Evolutionary conservation across 2,329 filamentous ascomycete species (phyloP).

Genomic region (Colletotrichum zoysiae): DNA sequence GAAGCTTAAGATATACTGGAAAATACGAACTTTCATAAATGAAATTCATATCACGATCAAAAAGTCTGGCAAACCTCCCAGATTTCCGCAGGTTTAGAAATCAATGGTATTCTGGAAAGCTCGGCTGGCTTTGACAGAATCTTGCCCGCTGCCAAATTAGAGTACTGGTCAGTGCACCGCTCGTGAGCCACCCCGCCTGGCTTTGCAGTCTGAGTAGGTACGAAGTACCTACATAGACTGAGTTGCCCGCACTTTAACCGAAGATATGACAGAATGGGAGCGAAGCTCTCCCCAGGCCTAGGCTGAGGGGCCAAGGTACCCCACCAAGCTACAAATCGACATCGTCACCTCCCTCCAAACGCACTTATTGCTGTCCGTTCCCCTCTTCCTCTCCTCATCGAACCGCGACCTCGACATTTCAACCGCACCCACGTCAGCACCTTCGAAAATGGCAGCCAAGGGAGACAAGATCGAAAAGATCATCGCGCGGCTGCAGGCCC

Average conservation of each 20-base stretch:
- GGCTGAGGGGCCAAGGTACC: conserved; percentile 15
- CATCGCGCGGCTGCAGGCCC: conserved; percentile 79
- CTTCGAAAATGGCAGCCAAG: conserved; percentile 36
- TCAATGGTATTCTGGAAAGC: not conserved
- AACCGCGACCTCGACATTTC: not conserved
- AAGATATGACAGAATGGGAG: conserved; percentile 20
- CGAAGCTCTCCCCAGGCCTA: conserved; percentile 12
- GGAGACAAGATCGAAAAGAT: conserved; percentile 67
- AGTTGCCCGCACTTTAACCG: conserved; percentile 20
- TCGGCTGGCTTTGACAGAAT: not conserved
- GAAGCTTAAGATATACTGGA: not conserved
- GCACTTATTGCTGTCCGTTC: not conserved
- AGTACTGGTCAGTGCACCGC: conserved; percentile 18
- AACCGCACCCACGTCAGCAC: not conserved
- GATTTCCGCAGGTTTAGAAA: not conserved
- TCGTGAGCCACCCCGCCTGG: not conserved
- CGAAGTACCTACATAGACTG: not conserved
- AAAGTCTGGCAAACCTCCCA: no score
- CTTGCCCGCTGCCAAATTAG: not conserved
- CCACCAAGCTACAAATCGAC: conserved; percentile 14
- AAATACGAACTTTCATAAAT: not conserved
- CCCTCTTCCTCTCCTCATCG: not conserved
- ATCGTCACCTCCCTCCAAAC: conserved; percentile 13
- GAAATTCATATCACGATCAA: not conserved
- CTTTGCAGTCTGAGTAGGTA: not conserved